phyloP scores from a whole-genome alignment of 2,329 filamentous ascomycete species.

The Rutstroemia sp. region DNA sequence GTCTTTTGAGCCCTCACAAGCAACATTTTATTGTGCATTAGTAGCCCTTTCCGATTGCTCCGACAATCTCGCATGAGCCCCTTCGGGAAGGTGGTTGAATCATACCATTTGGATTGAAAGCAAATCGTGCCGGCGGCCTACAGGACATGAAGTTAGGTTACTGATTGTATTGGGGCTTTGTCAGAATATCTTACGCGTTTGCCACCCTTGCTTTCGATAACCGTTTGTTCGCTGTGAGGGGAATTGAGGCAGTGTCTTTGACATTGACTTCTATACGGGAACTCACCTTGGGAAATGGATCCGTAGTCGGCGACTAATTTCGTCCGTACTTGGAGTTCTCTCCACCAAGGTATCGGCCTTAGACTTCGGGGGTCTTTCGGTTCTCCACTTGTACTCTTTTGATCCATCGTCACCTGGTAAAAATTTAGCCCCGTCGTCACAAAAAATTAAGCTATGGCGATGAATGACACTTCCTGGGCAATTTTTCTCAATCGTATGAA shows the following conservation, averaged over 20 bases:
- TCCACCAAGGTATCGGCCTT: slow-evolving; percentile 17
- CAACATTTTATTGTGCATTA: slow-evolving; percentile 84
- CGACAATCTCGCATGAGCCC: slow-evolving; percentile 67
- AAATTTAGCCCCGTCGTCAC: slow-evolving; percentile 9
- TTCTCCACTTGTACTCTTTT: slow-evolving; percentile 35
- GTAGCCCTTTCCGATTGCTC: slow-evolving; percentile 60
- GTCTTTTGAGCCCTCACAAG: slow-evolving; percentile 35
- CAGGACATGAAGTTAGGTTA: neutral
- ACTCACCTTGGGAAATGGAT: slow-evolving; percentile 70
- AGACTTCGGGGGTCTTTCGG: slow-evolving; percentile 15
- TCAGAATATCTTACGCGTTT: slow-evolving; percentile 37
- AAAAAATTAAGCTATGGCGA: neutral
- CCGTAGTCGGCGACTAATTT: slow-evolving; percentile 46
- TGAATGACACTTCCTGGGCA: neutral
- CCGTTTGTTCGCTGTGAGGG: slow-evolving; percentile 44
- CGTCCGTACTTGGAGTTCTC: slow-evolving; percentile 16
- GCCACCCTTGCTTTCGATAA: slow-evolving; percentile 57
- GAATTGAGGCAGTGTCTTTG: neutral
- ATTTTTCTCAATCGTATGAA: neutral
- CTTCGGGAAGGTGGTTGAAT: slow-evolving; percentile 60
- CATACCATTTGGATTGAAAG: slow-evolving; percentile 64
- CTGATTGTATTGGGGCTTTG: neutral
- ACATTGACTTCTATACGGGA: neutral
- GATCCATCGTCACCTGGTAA: slow-evolving; percentile 38
- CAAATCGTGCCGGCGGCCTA: slow-evolving; percentile 77